A percentile compares a stretch with the other conserved stretches of the same genome.
These are phyloP conservation scores for Quillaja saponaria DNA, from an alignment of 306 rosid genomes.

Conservation along the genomic window DNA sequence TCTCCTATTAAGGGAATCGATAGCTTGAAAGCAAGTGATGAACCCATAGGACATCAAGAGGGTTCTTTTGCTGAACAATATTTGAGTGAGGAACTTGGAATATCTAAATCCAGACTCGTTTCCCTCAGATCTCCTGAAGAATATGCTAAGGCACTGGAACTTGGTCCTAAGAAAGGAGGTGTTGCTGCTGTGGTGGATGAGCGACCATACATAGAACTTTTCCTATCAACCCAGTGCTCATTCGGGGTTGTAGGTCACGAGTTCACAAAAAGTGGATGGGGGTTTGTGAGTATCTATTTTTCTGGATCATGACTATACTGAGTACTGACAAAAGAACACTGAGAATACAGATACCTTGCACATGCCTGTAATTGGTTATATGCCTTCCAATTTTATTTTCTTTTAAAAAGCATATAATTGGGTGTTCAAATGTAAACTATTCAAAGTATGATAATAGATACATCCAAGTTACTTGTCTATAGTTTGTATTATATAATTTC, in stretches of 20 bases:
- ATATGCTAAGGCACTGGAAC: conserved; percentile 70
- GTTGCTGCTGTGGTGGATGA: conserved; percentile 95
- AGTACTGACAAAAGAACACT: no score
- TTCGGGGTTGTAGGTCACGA: conserved; percentile 88
- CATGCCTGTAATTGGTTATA: no score
- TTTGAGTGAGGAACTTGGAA: conserved; percentile 71
- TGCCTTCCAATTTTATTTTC: no score
- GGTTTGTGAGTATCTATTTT: conserved; percentile 71
- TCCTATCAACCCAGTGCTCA: conserved; percentile 79
- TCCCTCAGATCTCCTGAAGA: conserved; percentile 81
- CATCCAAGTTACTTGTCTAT: no score
- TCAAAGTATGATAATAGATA: no score
- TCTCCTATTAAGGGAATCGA: conserved; percentile 80
- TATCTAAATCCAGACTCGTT: conserved; percentile 70
- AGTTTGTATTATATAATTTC: no score
- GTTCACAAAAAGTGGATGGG: conserved; percentile 99
- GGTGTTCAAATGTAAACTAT: no score
- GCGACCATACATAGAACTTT: conserved; percentile 66
- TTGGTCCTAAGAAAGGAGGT: conserved; percentile 81
- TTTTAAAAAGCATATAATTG: no score
- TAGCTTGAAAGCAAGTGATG: conserved; percentile 57
- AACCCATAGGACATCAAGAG: conserved; percentile 82
- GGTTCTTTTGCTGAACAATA: conserved; percentile 86
- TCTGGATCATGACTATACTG: conserved; percentile 22
- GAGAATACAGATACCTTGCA: no score